Base-by-base conservation (phyloP, 75 land plant genomes). In the Sequoiadendron giganteum region DNA sequence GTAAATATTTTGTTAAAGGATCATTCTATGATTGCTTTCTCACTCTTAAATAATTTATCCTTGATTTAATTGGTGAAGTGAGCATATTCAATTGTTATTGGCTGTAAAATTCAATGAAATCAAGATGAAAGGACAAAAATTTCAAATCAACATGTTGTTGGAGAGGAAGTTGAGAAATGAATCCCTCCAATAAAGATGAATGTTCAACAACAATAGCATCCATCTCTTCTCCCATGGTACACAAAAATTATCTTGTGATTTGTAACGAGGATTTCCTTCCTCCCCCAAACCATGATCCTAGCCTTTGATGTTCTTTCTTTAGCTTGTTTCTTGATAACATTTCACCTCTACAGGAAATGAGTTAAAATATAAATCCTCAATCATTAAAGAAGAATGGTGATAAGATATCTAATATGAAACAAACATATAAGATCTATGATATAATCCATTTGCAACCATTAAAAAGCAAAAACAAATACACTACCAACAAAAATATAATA, bases 81-180 rank as follows among this genome's bases (percentile, higher is more conserved):
- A 47, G 52, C 21, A 21, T 85, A 55, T 6, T 85, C 38, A 8
- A 84, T 78, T 89, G 91, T 55, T 90, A 92, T 49, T 90, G 93
- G 78, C 90, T 94, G 85, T 98, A 98, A 85, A 97, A 98, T 86
- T 98, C 99, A 34, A 98, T 97, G 92, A 98, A 98, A 85, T 98
- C 99, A 32, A 98, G 92, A 39, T 99, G 95, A 89, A 97, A 98
- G 5, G 93, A 90, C 16, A 98, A 95, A 91, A 97, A 98, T 90
- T 98, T 98, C 92, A 98, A 91, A 87, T 98, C 99, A 58, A 98
- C 94, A 90, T 97, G 97, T 86, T 96, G 98, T 85, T 98, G 97
- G 56, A 96, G 88, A 9, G 99, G 99, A 85, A 98, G 88, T 90
- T 95, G 96, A 49, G 96, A 93, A 89, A 98, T 91, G 86, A 98